Evolutionary conservation across 352 stramenopile genomes (phyloP), one percentile per base, ranked within the genome.

Genomic region (Pythium sp.): DNA sequence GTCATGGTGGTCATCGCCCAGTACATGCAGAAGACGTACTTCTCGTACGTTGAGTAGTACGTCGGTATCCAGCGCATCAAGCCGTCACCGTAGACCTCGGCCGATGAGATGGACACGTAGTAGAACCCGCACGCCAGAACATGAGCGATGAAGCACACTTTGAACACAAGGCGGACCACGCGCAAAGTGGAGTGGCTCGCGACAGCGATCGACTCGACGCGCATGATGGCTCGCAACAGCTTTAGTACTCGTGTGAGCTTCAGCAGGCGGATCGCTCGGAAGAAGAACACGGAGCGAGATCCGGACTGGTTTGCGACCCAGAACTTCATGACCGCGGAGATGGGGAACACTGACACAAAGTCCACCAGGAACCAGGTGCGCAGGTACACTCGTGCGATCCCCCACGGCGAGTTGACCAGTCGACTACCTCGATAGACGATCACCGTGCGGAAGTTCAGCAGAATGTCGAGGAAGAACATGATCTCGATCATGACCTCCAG

Each of bases 221-320:
- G 78, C 14, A 80, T 78, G 46, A 92, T 67, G 0, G 79, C 87
- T 51, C 89, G 89, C 9, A 92, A 77, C 7, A 97, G 80, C 71
- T 97, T 97, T 64, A 98, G 78, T 22, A 97, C 75, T 1, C 92
- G 87, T 28, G 85, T 70, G 15, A 98, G 78, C 70, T 97, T 97
- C 11, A 98, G 64, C 26, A 98, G 54, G 0, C 91, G 82, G 5
- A 94, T 75, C 1, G 89, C 74, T 32, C 90, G 81, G 4, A 91
- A 74, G 22, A 94, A 68, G n/a, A 80, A 71, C 26, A 94, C 70
- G 1, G 73, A 75, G 62, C 67, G 77, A 0, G 72, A 75, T 7
- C 57, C 63, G 7, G 36, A 32, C 3, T 54, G 47, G 32, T 59
- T 22, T 18, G 77, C 18, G 1, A 71, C 47, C 7, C 68, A 70